Percentiles rank a stretch among this genome's conserved stretches.
Conservation (phyloP, 495 filamentous ascomycete genomes). For the Zalerion maritima region DNA sequence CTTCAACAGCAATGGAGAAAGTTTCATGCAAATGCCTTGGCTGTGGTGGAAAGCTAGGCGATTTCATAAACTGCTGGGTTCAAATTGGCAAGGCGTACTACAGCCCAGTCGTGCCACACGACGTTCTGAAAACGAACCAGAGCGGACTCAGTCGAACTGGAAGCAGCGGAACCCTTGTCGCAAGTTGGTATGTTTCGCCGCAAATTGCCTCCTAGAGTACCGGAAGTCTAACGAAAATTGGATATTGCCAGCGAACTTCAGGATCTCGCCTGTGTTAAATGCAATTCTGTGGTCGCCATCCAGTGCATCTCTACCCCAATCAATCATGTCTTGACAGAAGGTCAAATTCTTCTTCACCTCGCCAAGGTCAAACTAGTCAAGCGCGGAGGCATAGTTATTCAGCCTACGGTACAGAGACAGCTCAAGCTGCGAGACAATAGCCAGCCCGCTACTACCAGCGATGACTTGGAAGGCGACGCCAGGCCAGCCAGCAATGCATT, state of each 20-base stretch:
- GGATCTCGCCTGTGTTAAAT: constrained; percentile 16
- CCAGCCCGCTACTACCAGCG: no score
- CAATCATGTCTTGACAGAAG: constrained; percentile 19
- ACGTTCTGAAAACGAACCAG: constrained; percentile 4
- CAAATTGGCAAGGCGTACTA: constrained; percentile 28
- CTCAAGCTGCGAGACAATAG: no score
- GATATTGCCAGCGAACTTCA: constrained; percentile 15
- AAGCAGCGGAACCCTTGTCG: constrained; percentile 18
- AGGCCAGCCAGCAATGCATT: no score
- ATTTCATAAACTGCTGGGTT: constrained; percentile 28
- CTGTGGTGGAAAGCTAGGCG: constrained; percentile 20
- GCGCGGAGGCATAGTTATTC: no score
- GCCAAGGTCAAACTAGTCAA: constrained; percentile 9
- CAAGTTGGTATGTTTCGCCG: constrained; percentile 16
- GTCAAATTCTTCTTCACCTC: constrained; percentile 13
- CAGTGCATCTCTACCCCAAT: constrained; percentile 16
- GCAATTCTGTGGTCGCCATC: constrained; percentile 13
- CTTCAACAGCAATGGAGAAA: constrained; percentile 13
- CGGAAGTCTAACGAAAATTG: no score
- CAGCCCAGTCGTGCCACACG: constrained; percentile 19
- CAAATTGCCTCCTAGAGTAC: no score
- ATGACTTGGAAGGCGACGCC: no score
- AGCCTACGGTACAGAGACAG: no score
- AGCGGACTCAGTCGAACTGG: constrained; percentile 10
- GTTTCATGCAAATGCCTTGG: constrained; percentile 22